These are phyloP conservation scores for Venturiaceae sp. DNA, from an alignment of 2,329 filamentous ascomycete genomes.

Conservation along the genomic window DNA sequence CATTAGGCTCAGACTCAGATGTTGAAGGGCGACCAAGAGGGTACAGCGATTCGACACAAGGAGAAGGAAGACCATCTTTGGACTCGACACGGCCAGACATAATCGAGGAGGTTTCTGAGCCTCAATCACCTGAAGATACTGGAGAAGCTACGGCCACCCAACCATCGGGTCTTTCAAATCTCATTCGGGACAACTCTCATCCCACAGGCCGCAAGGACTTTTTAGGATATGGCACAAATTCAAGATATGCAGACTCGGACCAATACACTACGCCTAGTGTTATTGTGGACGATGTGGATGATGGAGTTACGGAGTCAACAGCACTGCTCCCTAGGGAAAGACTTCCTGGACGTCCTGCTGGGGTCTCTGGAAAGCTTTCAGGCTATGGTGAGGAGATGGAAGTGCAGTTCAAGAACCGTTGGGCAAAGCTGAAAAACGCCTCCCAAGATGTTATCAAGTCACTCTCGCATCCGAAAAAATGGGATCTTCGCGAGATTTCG, in stretches of 20 bases:
- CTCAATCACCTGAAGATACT: constrained; percentile 37
- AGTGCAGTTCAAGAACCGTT: constrained; percentile 1
- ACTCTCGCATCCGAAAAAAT: background rate
- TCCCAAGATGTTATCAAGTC: background rate
- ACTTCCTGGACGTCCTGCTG: constrained; percentile 1
- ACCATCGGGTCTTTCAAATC: constrained; percentile 5
- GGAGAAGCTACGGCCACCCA: constrained; percentile 10
- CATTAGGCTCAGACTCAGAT: constrained; percentile 16
- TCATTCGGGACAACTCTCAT: constrained; percentile 3
- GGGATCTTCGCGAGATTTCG: constrained; percentile 5
- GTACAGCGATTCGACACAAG: constrained; percentile 13
- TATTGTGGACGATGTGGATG: constrained; percentile 20
- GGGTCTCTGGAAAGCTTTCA: background rate
- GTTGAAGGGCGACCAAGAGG: constrained; percentile 11
- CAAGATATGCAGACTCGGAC: background rate
- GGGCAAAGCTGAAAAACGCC: constrained; percentile 1
- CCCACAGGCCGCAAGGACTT: background rate
- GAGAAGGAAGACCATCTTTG: constrained; percentile 17
- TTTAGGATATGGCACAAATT: background rate
- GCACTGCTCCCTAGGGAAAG: constrained; percentile 6
- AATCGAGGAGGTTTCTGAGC: constrained; percentile 54
- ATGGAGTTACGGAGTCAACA: constrained; percentile 17
- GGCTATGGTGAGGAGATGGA: background rate
- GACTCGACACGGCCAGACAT: constrained; percentile 35
- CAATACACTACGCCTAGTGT: constrained; percentile 8